Evolutionary conservation across 108 stramenopile species (phyloP).

Genomic region (Cyclotella distinguenda): DNA sequence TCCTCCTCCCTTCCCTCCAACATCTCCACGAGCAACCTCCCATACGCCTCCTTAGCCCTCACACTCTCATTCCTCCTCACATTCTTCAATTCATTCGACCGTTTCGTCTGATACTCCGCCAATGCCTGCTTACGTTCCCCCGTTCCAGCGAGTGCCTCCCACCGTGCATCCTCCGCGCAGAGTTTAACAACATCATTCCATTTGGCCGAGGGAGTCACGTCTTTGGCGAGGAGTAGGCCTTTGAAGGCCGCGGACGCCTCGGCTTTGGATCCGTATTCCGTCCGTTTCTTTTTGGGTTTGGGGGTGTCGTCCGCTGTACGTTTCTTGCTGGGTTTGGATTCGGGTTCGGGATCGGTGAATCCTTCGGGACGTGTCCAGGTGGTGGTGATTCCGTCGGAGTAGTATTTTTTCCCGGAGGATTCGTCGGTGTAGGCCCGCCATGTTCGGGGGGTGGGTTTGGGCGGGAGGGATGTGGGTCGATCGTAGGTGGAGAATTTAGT

Average conservation of each 20-base stretch:
- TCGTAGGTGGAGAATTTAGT: conserved; percentile 60
- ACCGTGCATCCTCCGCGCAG: conserved; percentile 64
- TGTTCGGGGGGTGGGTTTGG: conserved; percentile 12
- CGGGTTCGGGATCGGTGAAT: conserved; percentile 25
- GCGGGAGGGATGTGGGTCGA: conserved; percentile 51
- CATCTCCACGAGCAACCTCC: conserved; percentile 58
- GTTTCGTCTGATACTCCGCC: conserved; percentile 88
- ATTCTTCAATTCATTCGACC: conserved; percentile 72
- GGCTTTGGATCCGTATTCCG: conserved; percentile 58
- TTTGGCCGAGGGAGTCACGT: conserved; percentile 61
- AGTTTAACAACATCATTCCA: conserved; percentile 75
- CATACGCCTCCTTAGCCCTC: conserved; percentile 74
- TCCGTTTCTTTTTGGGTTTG: conserved; percentile 49
- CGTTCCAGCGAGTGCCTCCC: conserved; percentile 64
- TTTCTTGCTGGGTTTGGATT: not conserved
- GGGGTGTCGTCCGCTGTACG: not conserved
- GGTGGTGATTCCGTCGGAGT: conserved; percentile 76
- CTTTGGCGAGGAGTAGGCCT: conserved; percentile 75
- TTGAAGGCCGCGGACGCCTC: conserved; percentile 84
- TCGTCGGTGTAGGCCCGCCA: conserved; percentile 75
- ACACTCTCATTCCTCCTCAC: conserved; percentile 71
- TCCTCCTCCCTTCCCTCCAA: conserved; percentile 53
- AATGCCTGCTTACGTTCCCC: conserved; percentile 84
- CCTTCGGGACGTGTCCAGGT: conserved; percentile 77
- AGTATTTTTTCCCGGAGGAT: conserved; percentile 70